Base-by-base conservation (phyloP, 2,329 filamentous ascomycete species). In the Fusarium armeniacum region DNA sequence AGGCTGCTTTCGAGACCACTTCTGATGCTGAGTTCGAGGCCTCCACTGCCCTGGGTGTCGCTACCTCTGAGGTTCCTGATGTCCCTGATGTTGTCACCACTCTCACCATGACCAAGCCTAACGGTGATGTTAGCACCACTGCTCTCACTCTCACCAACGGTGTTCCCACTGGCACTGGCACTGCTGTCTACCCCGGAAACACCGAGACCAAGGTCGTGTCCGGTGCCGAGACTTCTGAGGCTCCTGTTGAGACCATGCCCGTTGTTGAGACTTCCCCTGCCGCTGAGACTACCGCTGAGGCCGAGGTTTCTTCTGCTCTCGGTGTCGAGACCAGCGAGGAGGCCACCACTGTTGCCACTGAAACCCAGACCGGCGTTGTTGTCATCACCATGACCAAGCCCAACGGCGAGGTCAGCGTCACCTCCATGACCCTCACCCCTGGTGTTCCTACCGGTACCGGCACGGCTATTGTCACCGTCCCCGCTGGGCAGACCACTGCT, bases 71-170 rank as follows among this genome's bases (percentile, higher is more conserved):
- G 52, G 43, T 52, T 28, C 50, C 66, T 5, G 61, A 47, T 26
- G 45, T 33, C 22, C 52, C 45, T 20, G 65, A 58, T 24, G 44
- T 55, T 41, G 45, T 69, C 43, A 70, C 68, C 24, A 46, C 47
- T 40, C 32, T 73, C 41, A 69, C 63, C 40, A 52, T 75, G 61
- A 70, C 72, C 45, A 67, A 71, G 58, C 45, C 64, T n/a, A 57
- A 65, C 6, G 67, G 64, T 6, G 71, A 69, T 32, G 49, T 67
- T 20, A 68, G 56, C 55, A 51, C 51, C 24, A 66, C 60, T 44
- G 54, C 62, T 11, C 33, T 70, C 9, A 67, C 59, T 24, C 62
- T 72, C 24, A 64, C 60, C 43, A 61, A 62, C 41, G 67, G 55
- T 30, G 46, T 58, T 22, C 61, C 67, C 24, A 60, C 69, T 20